A percentile compares a stretch with the other conserved stretches of the same genome.
Evolutionary conservation across 371 early-diverging fungal genomes (phyloP).

Genomic region (Rhizomucor pusillus): DNA sequence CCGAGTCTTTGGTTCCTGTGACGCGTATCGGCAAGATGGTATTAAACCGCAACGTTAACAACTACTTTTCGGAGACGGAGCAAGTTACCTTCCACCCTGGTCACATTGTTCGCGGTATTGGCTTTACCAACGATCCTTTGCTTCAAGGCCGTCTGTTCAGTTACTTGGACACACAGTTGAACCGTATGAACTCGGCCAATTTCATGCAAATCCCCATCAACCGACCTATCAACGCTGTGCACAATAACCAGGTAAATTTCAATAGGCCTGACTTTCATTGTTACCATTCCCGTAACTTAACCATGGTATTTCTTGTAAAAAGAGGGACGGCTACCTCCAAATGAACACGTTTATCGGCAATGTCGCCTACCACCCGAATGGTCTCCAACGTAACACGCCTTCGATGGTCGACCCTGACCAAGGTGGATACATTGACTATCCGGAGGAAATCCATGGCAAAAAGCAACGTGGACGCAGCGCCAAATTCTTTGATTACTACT

Average conservation of each 20-base stretch:
- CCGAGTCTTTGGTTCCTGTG: slow-evolving; percentile 48
- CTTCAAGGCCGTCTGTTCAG: slow-evolving; percentile 55
- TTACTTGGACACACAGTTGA: slow-evolving; percentile 53
- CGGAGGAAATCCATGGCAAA: slow-evolving; percentile 15
- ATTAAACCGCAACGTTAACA: slow-evolving; percentile 51
- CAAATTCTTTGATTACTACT: slow-evolving; percentile 38
- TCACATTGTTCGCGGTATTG: slow-evolving; percentile 49
- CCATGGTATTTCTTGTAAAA: too few relatives aligned
- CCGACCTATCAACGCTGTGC: slow-evolving; percentile 36
- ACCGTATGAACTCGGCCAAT: slow-evolving; percentile 48
- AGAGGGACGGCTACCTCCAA: slow-evolving; percentile 33
- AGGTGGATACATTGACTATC: slow-evolving; percentile 38
- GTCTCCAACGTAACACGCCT: slow-evolving; percentile 28
- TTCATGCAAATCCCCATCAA: slow-evolving; percentile 56
- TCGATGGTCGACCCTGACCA: slow-evolving; percentile 17
- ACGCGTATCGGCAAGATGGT: slow-evolving; percentile 43
- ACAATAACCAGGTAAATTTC: slow-evolving; percentile 54
- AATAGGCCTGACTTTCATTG: too few relatives aligned
- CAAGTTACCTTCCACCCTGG: slow-evolving; percentile 45
- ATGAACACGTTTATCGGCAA: slow-evolving; percentile 21
- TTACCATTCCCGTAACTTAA: too few relatives aligned
- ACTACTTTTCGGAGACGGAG: slow-evolving; percentile 58
- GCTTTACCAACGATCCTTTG: slow-evolving; percentile 49
- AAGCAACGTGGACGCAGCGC: slow-evolving; percentile 20
- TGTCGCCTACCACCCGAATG: slow-evolving; percentile 32